phyloP scores from a whole-genome alignment of 1,284 basidiomycete genomes.

The Irpex sp. region DNA sequence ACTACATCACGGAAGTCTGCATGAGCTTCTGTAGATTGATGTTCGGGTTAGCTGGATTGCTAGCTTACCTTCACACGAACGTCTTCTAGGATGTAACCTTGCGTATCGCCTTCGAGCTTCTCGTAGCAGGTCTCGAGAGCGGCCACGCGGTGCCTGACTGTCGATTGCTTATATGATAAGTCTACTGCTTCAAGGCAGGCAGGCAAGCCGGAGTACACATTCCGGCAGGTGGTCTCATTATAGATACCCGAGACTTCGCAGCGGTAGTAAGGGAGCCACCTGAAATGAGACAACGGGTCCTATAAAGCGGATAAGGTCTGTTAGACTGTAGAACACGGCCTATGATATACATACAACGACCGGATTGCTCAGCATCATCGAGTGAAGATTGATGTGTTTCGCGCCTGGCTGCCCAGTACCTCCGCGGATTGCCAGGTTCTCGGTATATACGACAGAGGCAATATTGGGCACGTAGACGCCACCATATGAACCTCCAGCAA shows the following conservation, averaged over 20 bases:
- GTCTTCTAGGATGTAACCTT: background rate
- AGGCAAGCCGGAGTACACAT: constrained; percentile 1
- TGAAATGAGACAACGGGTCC: constrained; percentile 26
- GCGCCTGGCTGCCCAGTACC: constrained; percentile 18
- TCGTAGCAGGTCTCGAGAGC: background rate
- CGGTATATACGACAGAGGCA: constrained; percentile 29
- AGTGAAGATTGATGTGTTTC: constrained; percentile 27
- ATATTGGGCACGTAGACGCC: constrained; percentile 32
- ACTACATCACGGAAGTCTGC: background rate
- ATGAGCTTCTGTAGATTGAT: background rate
- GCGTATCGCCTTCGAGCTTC: background rate
- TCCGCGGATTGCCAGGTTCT: constrained; percentile 23
- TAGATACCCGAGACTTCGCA: constrained; percentile 25
- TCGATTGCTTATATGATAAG: constrained; percentile 1
- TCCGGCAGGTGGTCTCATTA: constrained; percentile 25
- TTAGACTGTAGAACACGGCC: background rate
- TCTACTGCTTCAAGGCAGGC: constrained; percentile 4
- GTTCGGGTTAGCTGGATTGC: background rate
- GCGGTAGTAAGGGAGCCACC: constrained; percentile 27
- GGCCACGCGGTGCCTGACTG: background rate
- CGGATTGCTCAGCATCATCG: constrained; percentile 31
- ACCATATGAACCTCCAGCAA: constrained; percentile 32
- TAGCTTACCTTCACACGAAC: background rate
- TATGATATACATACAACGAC: constrained; percentile 21
- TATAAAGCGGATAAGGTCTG: constrained; percentile 4